Evolutionary conservation across 164 flowering plant species (phyloP), one percentile per base, ranked within the genome.

Genomic region (Vitis cinerea): DNA sequence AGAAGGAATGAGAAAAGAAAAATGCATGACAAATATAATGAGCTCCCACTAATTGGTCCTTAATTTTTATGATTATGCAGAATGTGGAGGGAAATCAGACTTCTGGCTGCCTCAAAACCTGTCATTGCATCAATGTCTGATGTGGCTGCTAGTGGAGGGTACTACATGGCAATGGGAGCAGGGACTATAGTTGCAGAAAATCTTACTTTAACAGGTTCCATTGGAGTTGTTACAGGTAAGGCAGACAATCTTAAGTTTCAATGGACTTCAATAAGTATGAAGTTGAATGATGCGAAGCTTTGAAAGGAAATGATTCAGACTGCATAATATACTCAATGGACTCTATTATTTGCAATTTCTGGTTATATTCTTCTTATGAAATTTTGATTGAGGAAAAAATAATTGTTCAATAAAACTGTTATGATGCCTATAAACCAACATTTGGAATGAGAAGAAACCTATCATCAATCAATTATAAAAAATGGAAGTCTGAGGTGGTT

Each of bases 91-190:
- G 99, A 94, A 81, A 92, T 94, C 75, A 89, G 80, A 79, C 94
- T 92, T 67, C 77, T 94, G 68, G 92, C 95, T 59, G 94, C 77
- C 50, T 71, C 86, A n/a, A 89, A 77, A 68, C 99, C 99, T 68
- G 97, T 94, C 10, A 72, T 94, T 78, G 99, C 99, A 74, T 94
- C 99, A 60, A 92, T 94, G 98, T 74, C 89, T 76, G 97, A 94
- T 85, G 93, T 94, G 64, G 98, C 98, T 64, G 98, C 98, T 59
- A 94, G 99, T 85, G 99, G 99, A 74, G 99, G 97, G 47, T 94
- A 94, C 71, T 94, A 94, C 79, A 92, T 94, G 97, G 97, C 98
- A 67, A 94, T 94, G 98, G 98, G 86, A 73, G 89, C 97, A 61
- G 83, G 77, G 27, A 63, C 83, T 48, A 90, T 94, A 68, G 93